phyloP scores from a whole-genome alignment of 768 basidiomycete genomes.

The Mycena vulgaris region DNA sequence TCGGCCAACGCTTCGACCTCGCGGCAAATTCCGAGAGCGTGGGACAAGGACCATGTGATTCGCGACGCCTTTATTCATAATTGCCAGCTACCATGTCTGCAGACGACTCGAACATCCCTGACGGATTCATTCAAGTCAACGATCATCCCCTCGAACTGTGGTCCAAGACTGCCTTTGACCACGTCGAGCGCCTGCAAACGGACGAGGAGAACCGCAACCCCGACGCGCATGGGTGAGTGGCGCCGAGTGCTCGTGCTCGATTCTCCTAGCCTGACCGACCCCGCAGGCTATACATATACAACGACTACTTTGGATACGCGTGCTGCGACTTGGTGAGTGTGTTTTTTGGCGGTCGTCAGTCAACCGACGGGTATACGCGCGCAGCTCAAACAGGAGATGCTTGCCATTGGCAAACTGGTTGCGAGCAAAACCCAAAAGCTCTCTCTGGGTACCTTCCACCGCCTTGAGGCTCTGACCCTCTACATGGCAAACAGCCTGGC shows the following conservation, averaged over 20 bases:
- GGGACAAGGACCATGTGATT: too few species aligned
- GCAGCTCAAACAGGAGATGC: constrained; percentile 34
- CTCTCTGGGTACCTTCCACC: constrained; percentile 22
- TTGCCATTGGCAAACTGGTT: constrained; percentile 24
- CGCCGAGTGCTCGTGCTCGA: neutral
- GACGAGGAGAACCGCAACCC: constrained; percentile 32
- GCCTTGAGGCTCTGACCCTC: constrained; percentile 22
- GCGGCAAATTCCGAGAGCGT: too few species aligned
- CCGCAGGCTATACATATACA: constrained; percentile 27
- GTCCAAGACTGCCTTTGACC: constrained; percentile 32
- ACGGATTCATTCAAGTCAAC: constrained; percentile 30
- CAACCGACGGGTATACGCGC: constrained; percentile 2
- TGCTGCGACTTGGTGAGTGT: constrained; percentile 26
- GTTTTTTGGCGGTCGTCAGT: neutral
- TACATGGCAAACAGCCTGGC: constrained; percentile 31
- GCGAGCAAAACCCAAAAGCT: constrained; percentile 23
- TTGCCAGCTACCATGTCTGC: neutral
- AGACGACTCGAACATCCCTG: constrained; percentile 15
- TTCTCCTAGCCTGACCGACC: neutral
- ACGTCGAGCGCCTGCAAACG: constrained; percentile 27
- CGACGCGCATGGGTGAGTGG: constrained; percentile 30
- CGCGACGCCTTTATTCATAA: neutral
- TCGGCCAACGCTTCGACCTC: too few species aligned
- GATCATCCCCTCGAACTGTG: constrained; percentile 23
- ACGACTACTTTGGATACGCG: constrained; percentile 36